Evolutionary conservation across 208 protist species (phyloP), one percentile per base, ranked within the genome.

Genomic region (Acanthamoeba lugdunensis): DNA sequence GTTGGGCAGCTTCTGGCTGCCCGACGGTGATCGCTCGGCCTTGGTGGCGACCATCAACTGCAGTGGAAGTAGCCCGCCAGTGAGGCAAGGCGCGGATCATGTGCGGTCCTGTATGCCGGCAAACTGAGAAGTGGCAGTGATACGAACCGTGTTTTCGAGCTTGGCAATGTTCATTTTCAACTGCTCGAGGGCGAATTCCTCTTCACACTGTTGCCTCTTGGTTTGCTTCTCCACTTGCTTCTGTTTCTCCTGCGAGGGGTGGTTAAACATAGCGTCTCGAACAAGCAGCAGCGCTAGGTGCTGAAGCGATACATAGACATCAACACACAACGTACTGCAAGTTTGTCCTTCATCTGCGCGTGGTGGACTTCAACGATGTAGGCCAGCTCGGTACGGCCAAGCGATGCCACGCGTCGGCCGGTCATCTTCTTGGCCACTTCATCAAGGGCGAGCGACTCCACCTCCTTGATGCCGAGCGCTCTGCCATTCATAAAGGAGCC

Each of bases 361-460:
- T 77, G 69, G 14, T 77, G 30, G 11, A 33, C 8, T 30, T 77
- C 69, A 13, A 77, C 69, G 69, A 77, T 77, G 69, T 77, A 77
- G 69, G 69, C 69, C 16, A 77, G n/a, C 25, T 77, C 69, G 7
- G 69, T 25, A 7, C 25, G 30, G 9, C 30, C 69, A 48, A 77
- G 69, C 30, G 69, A 77, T 14, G 69, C 33, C 16, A 33, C 69
- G 13, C 37, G 69, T 25, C 69, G 69, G 37, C 69, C 30, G 33
- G 69, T 77, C 69, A 77, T 77, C 69, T 77, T 77, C 69, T 16
- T 77, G 33, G 69, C 69, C 11, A 48, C 30, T 77, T 77, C 33
- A 25, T 77, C 69, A 25, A 77, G 37, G n/a, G 69, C 69, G 0
- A 33, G 69, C 30, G 16, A 21, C 28, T 48, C 37, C 25, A 77